Evolutionary conservation across 2,329 filamentous ascomycete genomes (phyloP).

Genomic region (Cadophora sp.): DNA sequence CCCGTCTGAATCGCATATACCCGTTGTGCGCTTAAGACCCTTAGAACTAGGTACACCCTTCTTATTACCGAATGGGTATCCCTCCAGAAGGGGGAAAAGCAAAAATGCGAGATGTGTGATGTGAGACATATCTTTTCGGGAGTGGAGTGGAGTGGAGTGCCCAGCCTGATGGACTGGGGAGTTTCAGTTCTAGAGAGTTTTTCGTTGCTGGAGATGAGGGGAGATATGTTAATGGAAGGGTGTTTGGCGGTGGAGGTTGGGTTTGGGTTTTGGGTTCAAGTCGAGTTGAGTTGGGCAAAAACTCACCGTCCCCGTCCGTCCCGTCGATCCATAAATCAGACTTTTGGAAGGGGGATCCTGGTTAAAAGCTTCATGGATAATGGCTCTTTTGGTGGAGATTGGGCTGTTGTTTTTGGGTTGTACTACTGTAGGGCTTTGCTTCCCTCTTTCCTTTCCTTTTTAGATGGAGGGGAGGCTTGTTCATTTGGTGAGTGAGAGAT

Average conservation of each 20-base stretch:
- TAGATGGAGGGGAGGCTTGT: too few species aligned
- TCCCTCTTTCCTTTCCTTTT: too few species aligned
- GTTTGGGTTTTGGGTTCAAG: not conserved
- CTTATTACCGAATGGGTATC: not conserved
- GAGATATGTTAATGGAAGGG: too few species aligned
- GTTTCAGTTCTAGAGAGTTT: not conserved
- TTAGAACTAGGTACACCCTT: not conserved
- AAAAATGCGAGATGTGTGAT: not conserved
- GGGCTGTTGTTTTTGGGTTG: not conserved
- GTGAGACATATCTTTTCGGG: not conserved
- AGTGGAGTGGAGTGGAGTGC: not conserved
- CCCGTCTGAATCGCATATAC: conserved; percentile 11
- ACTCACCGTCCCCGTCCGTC: not conserved
- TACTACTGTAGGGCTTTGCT: too few species aligned
- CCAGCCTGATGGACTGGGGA: not conserved
- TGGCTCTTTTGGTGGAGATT: conserved; percentile 3
- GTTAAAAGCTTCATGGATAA: conserved; percentile 2
- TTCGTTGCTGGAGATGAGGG: not conserved
- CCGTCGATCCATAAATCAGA: not conserved
- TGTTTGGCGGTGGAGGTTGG: not conserved
- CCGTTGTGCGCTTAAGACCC: not conserved
- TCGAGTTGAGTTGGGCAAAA: conserved; percentile 8
- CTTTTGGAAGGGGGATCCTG: not conserved
- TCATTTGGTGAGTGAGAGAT: too few species aligned
- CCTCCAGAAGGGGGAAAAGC: not conserved